Evolutionary conservation across 371 early-diverging fungal genomes (phyloP), one percentile per base, ranked within the genome.

Genomic region (Rhizomucor miehei): DNA sequence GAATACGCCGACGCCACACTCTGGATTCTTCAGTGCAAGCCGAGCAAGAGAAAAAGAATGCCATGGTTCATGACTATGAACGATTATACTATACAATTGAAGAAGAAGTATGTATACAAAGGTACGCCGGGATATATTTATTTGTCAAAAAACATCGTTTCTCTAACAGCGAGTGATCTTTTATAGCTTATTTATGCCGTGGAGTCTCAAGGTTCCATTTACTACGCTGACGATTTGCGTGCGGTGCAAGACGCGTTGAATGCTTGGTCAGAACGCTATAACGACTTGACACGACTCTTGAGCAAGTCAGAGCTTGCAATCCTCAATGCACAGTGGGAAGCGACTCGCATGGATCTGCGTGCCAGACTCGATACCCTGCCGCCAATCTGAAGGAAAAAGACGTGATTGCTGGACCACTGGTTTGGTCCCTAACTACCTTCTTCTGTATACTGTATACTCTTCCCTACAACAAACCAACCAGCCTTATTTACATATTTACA

Each of bases 251-350:
- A 55, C 13, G 58, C 52, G 1, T 44, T 63, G 16, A 51, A 51
- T 24, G 41, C 23, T 19, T 61, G 59, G 12, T 39, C 65, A 0
- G 51, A 63, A 25, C 29, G 21, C 11, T 71, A 67, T 34, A 24
- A 67, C 16, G 51, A 58, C 13, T 54, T 44, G 14, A 57, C 55
- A 23, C 55, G 57, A 39, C 13, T 46, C n/a, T 36, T 66, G 14
- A 43, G 23, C 23, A 53, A 38, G 48, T 56, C 38, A 17, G 56
- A 57, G 46, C 56, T 25, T 44, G 51, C 41, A n/a, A 17, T 36
- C 16, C 55, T 71, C 37, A 56, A 67, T 52, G 46, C 54, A 36
- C 52, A 66, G 29, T 64, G 65, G 65, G 59, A 58, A 37, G 56
- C 59, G 2, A 54, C 56, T 11, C 55, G 47, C 41, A 41, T 29